phyloP scores from a whole-genome alignment of 2,329 filamentous ascomycete species.

The Rhynchosporium secalis region DNA sequence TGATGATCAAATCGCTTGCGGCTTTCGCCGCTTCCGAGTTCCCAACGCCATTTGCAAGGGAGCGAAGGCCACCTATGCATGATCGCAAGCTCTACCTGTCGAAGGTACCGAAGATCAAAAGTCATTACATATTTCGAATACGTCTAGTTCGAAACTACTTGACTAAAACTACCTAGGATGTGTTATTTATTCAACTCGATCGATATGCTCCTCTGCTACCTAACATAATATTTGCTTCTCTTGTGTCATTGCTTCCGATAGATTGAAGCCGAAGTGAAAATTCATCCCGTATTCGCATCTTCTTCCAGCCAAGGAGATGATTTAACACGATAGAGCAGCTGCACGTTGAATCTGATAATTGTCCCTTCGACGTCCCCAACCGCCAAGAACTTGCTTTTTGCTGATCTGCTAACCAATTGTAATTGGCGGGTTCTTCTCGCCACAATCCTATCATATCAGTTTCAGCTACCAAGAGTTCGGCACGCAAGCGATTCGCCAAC shows the following conservation, averaged over 20 bases:
- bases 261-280: neutral
- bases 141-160: neutral
- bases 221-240: constrained; percentile 2
- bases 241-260: neutral
- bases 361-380: neutral
- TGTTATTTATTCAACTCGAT: no score
- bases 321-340: neutral
- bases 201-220: neutral
- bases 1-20: no score
- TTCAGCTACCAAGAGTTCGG: neutral
- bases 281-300: neutral
- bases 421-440: neutral
- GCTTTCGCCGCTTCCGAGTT: no score
- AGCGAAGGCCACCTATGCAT: no score
- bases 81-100: no score
- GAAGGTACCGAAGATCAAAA: no score
- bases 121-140: no score
- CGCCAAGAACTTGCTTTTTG: neutral
- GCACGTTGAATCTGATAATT: neutral
- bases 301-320: constrained; percentile 6
- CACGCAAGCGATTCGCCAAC: neutral
- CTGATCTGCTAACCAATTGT: neutral
- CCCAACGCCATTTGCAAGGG: no score
- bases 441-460: neutral
- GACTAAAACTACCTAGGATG: neutral